A percentile compares a stretch with the other conserved stretches of the same genome.
phyloP scores from a whole-genome alignment of 352 stramenopile species.

The Albugo candida region DNA sequence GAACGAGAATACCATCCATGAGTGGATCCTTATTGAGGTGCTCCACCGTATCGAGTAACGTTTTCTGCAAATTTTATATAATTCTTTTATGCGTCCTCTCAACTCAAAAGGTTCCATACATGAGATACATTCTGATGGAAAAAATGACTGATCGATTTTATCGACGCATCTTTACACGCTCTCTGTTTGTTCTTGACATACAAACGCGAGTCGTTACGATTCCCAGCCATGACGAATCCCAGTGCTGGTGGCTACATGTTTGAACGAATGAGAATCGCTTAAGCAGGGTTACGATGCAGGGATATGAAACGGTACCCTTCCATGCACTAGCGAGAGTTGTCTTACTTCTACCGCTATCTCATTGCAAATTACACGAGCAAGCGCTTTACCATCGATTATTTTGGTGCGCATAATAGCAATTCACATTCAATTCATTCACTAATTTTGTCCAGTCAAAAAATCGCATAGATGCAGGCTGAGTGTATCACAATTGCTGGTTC shows the following conservation, averaged over 20 bases:
- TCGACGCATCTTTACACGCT: slow-evolving; percentile 87
- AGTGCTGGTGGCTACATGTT: slow-evolving; percentile 75
- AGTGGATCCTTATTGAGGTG: slow-evolving; percentile 67
- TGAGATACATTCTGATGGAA: slow-evolving; percentile 21
- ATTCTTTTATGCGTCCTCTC: too few species aligned
- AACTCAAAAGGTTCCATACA: too few species aligned
- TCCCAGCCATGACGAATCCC: slow-evolving; percentile 95
- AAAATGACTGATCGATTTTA: slow-evolving; percentile 19
- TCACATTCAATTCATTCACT: neutral
- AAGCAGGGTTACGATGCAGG: neutral
- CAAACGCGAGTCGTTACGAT: slow-evolving; percentile 89
- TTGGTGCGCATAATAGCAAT: slow-evolving; percentile 4
- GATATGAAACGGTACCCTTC: slow-evolving; percentile 16
- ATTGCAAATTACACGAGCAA: slow-evolving; percentile 37
- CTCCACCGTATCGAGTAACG: slow-evolving; percentile 43
- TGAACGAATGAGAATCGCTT: neutral
- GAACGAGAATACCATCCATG: slow-evolving; percentile 93
- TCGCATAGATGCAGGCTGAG: neutral
- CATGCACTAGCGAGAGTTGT: slow-evolving; percentile 23
- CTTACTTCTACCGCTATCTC: slow-evolving; percentile 40
- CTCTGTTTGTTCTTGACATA: slow-evolving; percentile 99
- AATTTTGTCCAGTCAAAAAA: neutral
- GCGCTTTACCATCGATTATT: slow-evolving; percentile 51
- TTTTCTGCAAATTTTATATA: slow-evolving; percentile 10
- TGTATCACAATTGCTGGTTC: slow-evolving; percentile 14